These are phyloP conservation scores for Hypoxylon trugodes DNA, from an alignment of 495 filamentous ascomycete species.

Conservation along the genomic window DNA sequence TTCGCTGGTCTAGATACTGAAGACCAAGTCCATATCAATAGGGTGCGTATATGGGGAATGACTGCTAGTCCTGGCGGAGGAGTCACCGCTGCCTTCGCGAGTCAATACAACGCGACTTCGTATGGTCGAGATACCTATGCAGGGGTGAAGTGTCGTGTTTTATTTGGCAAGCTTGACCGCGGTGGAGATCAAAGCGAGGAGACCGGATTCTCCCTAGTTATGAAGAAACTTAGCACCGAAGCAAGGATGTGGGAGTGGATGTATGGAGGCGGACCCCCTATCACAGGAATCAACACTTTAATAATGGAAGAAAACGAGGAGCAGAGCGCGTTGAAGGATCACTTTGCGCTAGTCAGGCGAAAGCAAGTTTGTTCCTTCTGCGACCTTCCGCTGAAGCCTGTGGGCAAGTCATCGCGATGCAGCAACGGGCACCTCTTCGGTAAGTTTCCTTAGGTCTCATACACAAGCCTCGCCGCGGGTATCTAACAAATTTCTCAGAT, in stretches of 20 bases:
- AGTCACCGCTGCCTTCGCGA: slow-evolving; percentile 50
- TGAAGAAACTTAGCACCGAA: slow-evolving; percentile 52
- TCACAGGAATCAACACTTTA: slow-evolving; percentile 43
- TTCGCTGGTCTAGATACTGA: slow-evolving; percentile 32
- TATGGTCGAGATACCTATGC: slow-evolving; percentile 55
- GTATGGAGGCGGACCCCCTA: slow-evolving; percentile 55
- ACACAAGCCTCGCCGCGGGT: neutral
- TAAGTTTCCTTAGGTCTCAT: slow-evolving; percentile 19
- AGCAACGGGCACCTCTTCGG: slow-evolving; percentile 45
- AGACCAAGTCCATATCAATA: slow-evolving; percentile 52
- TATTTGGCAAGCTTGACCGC: slow-evolving; percentile 47
- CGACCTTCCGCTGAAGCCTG: slow-evolving; percentile 29
- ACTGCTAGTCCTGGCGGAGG: slow-evolving; percentile 54
- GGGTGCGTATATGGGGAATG: slow-evolving; percentile 56
- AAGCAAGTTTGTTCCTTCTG: slow-evolving; percentile 52
- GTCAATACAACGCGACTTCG: slow-evolving; percentile 48
- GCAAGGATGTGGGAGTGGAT: slow-evolving; percentile 56
- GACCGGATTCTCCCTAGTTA: neutral
- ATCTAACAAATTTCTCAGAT: slow-evolving; percentile 2
- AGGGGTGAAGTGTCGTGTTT: slow-evolving; percentile 48
- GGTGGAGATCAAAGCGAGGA: slow-evolving; percentile 8
- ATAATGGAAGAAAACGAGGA: neutral
- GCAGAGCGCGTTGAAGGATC: slow-evolving; percentile 31
- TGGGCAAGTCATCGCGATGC: slow-evolving; percentile 29
- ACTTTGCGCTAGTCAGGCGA: slow-evolving; percentile 42